A percentile compares a stretch with the other conserved stretches of the same genome.
Conservation (phyloP, 441 rosid species). For the Pelargonium citronellum region DNA sequence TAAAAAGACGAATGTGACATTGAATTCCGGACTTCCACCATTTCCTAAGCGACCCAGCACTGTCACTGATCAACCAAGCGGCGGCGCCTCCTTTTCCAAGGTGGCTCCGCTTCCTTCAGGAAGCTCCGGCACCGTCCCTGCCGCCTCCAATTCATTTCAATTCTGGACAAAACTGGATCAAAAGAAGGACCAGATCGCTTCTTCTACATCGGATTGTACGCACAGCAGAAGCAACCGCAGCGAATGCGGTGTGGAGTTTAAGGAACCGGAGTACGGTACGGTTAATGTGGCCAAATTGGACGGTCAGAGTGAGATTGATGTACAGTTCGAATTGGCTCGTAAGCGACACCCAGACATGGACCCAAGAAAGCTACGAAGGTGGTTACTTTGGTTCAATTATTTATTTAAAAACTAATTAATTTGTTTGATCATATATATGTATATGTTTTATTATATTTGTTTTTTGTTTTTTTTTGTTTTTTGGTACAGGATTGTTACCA, state of each 20-base stretch:
- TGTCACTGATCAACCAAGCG: neutral
- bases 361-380: conserved; percentile 5
- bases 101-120: neutral
- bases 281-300: neutral
- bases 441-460: too few species aligned
- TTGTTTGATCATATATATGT: neutral
- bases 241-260: neutral
- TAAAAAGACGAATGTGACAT: conserved; percentile 1
- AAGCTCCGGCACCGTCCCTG: neutral
- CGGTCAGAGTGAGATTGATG: neutral
- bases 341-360: neutral
- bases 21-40: neutral
- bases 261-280: neutral
- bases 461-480: too few species aligned
- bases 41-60: conserved; percentile 4
- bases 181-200: neutral
- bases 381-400: too few species aligned
- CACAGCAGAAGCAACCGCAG: conserved; percentile 1
- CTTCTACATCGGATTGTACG: neutral
- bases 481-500: conserved; percentile 4
- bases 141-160: neutral
- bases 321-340: conserved; percentile 8
- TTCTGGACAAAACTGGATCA: neutral
- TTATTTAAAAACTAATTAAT: neutral
- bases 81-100: neutral